Base-by-base conservation (phyloP, 2,329 filamentous ascomycete genomes). In the Penicillium sp. region DNA sequence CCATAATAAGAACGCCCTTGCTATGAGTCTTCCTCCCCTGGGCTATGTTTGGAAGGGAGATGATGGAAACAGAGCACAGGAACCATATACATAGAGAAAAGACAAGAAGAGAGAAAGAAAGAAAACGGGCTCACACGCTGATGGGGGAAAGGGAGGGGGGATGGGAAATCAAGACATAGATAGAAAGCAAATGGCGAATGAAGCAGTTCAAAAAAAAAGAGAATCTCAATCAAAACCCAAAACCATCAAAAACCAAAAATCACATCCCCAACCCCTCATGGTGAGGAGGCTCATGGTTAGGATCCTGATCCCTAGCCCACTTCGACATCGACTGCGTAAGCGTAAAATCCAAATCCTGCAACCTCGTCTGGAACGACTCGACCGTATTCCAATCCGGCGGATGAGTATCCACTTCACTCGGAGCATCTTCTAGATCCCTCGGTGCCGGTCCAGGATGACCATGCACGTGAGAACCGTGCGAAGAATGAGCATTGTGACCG, bases 191-290 rank as follows among this genome's bases (percentile, higher is more conserved):
- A 34, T 34, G 13, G 13, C 33, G 6, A 16, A 29, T 38, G 5
- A 55, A 36, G 16, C 33, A 50, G 25, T 27, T 27, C n/a, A 10
- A 21, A 53, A 49, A 16, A 55, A 43, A 51, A 31, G 31, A n/a
- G 19, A 13, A 48, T 19, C 10, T 10, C 23, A 43, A 34, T 9
- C 9, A 23, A 40, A 36, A 38, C 7, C n/a, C 16, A 53, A 31
- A 44, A 34, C 47, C 34, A 57, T 16, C 7, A 16, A 33, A 47
- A 51, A 33, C 3, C 31, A 33, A 53, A 34, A 44, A 34, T 67
- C 57, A 67, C 56, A 66, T 50, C 13, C 65, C 65, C 38, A 65
- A 45, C 21, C 63, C 63, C 33, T 67, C 65, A 25, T 67, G 64
- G 19, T 68, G 60, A 40, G 49, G 47, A 19, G 60, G 51, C 41